These are phyloP conservation scores for Betula pendula DNA, from an alignment of 306 rosid genomes.

Conservation along the genomic window DNA sequence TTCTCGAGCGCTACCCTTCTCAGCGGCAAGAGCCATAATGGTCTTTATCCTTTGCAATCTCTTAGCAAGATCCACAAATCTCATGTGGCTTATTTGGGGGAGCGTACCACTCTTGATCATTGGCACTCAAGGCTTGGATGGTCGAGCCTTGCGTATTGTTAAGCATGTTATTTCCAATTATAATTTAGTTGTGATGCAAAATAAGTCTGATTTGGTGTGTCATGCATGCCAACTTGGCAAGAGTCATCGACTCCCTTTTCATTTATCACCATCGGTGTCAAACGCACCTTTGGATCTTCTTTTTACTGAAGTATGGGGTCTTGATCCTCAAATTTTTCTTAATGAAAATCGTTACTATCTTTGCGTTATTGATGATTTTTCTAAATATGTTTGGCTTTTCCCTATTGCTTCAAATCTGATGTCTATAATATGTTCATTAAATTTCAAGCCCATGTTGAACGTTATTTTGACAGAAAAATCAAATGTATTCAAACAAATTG, in stretches of 20 bases:
- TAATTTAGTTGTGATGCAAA: not conserved
- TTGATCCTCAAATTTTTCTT: too few relatives aligned
- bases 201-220: not conserved
- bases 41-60: not conserved
- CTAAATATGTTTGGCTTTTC: too few relatives aligned
- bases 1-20: not conserved
- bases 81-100: not conserved
- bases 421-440: too few relatives aligned
- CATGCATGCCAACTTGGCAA: not conserved
- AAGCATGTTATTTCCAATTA: not conserved
- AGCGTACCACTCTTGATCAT: not conserved
- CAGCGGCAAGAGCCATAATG: not conserved
- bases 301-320: not conserved
- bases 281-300: not conserved
- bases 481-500: too few relatives aligned
- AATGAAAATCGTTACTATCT: too few relatives aligned
- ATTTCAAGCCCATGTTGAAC: too few relatives aligned
- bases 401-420: too few relatives aligned
- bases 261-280: not conserved
- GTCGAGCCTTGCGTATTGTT: not conserved
- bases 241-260: not conserved
- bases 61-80: not conserved
- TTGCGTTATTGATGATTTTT: too few relatives aligned
- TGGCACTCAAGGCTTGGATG: too few relatives aligned
- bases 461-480: too few relatives aligned